Evolutionary conservation across 164 flowering plant genomes (phyloP).

Genomic region (Litsea cubeba): DNA sequence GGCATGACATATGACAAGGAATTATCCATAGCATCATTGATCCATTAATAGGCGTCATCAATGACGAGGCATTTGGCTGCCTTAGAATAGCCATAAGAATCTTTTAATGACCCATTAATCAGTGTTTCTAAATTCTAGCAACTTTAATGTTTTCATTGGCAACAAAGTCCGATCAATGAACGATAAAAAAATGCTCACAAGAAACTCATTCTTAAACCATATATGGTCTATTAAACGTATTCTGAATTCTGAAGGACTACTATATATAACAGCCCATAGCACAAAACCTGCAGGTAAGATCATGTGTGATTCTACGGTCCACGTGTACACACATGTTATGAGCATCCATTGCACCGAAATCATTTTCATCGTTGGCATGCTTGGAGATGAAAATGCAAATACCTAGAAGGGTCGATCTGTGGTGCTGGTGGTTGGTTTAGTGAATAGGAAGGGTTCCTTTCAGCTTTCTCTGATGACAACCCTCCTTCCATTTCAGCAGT

Average conservation of each 20-base stretch:
- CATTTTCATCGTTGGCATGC: no score
- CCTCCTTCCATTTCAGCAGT: conserved; percentile 28
- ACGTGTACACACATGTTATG: no score
- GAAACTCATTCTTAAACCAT: conserved; percentile 5
- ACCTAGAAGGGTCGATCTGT: conserved; percentile 34
- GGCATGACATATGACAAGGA: no score
- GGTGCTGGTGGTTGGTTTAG: conserved; percentile 15
- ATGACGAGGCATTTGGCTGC: no score
- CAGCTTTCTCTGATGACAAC: conserved; percentile 25
- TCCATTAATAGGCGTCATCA: no score
- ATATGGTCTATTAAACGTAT: not conserved
- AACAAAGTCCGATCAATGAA: conserved; percentile 11
- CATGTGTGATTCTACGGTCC: no score
- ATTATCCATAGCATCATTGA: no score
- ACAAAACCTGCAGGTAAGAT: not conserved
- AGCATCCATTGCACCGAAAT: no score
- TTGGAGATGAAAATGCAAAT: not conserved
- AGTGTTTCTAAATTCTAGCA: no score
- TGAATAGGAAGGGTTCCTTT: conserved; percentile 16
- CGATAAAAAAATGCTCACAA: not conserved
- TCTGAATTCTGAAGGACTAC: not conserved
- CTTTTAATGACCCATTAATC: no score
- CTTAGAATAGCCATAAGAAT: no score
- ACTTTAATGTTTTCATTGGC: not conserved
- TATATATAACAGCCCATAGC: not conserved